Evolutionary conservation across 352 stramenopile species (phyloP), one percentile per base, ranked within the genome.

Genomic region (Pythium vanterpoolii): DNA sequence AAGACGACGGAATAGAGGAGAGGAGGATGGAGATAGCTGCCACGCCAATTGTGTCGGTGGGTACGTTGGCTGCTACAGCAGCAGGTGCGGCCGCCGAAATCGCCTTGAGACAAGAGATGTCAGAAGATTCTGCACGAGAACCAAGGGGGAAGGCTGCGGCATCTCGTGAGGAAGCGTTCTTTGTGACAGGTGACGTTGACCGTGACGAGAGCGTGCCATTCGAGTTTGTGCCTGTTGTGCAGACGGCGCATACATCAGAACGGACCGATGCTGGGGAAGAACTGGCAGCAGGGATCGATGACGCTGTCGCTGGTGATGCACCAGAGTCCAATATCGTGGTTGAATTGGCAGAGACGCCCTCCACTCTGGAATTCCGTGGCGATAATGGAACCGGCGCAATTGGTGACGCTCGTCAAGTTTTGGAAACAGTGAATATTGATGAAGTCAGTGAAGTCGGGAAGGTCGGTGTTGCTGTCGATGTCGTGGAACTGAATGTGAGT

Each of bases 1-100:
- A 72, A 45, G 61, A 69, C 23, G 48, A 65, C 9, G 33, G n/a
- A 44, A 13, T 21, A 6, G 49, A 60, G 10, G 58, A 42, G 18
- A 49, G 21, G 18, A 28, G 11, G 4, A 8, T 34, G 7, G 24
- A 21, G 26, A 23, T 3, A 10, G 24, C 33, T 30, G 18, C 26
- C 16, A 18, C 7, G 14, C 11, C 27, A 5, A 18, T 1, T 2
- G 3, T 14, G 39, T 30, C 27, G n/a, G 1, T 13, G 5, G 27
- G 46, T 28, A 14, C 9, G 30, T 4, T 54, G 6, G 30, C 42
- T 30, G 9, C 31, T 19, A n/a, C 21, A 30, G 23, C 26, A 6
- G 42, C 8, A 16, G 8, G 30, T 31, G 23, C 23, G 9, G 23
- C 42, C 11, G 13, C 42, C 8, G 34, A 18, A 11, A 19, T 42